phyloP scores from a whole-genome alignment of 108 stramenopile species.

The Stephanodiscus triporus region DNA sequence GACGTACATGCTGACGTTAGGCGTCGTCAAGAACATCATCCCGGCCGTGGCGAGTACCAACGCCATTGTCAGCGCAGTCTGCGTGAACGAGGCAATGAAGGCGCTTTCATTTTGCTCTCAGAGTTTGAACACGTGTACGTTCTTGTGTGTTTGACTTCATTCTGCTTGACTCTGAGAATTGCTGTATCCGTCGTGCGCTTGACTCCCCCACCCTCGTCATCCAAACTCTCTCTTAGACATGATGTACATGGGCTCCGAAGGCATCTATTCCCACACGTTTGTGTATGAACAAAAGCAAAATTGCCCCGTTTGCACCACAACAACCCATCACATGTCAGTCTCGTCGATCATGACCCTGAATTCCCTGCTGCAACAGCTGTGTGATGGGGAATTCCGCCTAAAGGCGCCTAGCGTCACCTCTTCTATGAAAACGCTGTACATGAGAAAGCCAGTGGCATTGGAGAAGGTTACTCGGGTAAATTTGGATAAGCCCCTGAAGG shows the following conservation, averaged over 20 bases:
- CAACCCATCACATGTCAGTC: constrained; percentile 64
- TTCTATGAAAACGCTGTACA: constrained; percentile 83
- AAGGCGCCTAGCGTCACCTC: constrained; percentile 86
- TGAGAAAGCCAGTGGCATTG: constrained; percentile 90
- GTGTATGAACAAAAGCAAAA: constrained; percentile 86
- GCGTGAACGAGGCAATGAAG: constrained; percentile 96
- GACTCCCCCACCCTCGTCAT: not conserved
- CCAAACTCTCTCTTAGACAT: constrained; percentile 48
- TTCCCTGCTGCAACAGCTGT: constrained; percentile 75
- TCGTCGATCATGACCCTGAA: constrained; percentile 61
- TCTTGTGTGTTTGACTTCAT: not conserved
- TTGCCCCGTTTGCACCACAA: constrained; percentile 88
- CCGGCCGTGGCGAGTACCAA: constrained; percentile 99
- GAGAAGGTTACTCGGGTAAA: constrained; percentile 86
- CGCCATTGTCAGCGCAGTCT: constrained; percentile 96
- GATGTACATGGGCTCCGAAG: constrained; percentile 91
- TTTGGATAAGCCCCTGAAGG: constrained; percentile 85
- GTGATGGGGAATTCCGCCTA: constrained; percentile 80
- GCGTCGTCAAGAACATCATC: constrained; percentile 99
- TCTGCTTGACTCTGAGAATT: constrained; percentile 23
- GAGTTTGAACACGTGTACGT: constrained; percentile 87
- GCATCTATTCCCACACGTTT: constrained; percentile 91
- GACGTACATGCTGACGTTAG: constrained; percentile 94
- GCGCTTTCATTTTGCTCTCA: constrained; percentile 91
- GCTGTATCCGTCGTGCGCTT: constrained; percentile 22